These are phyloP conservation scores for Trichoderma atroviride DNA, from an alignment of 2,329 filamentous ascomycete genomes.

Conservation along the genomic window DNA sequence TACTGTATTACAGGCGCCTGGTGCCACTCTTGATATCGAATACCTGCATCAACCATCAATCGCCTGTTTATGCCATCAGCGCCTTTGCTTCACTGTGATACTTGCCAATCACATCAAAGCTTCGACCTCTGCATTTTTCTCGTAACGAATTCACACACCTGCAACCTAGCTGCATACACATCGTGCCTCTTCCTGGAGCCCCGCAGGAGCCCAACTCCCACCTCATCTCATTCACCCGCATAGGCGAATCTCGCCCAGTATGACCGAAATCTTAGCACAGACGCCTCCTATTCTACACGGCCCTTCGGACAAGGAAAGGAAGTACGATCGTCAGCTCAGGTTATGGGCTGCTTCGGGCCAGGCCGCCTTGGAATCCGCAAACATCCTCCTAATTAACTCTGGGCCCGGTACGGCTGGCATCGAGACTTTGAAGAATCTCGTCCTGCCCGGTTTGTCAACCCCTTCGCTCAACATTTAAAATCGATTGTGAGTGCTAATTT, in stretches of 20 bases:
- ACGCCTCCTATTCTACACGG: slow-evolving; percentile 47
- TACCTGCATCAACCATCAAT: slow-evolving; percentile 8
- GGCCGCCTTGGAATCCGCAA: slow-evolving; percentile 83
- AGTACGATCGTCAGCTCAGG: slow-evolving; percentile 93
- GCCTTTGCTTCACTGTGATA: background rate
- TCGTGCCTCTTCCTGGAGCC: background rate
- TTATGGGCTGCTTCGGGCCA: slow-evolving; percentile 95
- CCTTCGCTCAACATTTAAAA: background rate
- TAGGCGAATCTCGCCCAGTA: slow-evolving; percentile 26
- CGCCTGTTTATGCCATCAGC: background rate
- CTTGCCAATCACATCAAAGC: background rate
- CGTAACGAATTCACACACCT: background rate
- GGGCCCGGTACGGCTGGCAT: slow-evolving; percentile 84
- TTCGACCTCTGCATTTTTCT: background rate
- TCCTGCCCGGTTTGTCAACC: slow-evolving; percentile 69
- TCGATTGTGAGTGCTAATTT: background rate
- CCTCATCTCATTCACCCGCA: background rate
- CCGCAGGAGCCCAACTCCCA: background rate
- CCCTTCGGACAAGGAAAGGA: slow-evolving; percentile 66
- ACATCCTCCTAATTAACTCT: slow-evolving; percentile 88
- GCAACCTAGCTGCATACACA: background rate
- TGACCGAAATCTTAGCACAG: slow-evolving; percentile 38
- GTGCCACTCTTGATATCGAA: background rate
- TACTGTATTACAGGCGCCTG: background rate
- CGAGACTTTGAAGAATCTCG: slow-evolving; percentile 95